Percentiles rank a stretch among this genome's conserved stretches.
These are phyloP conservation scores for Hypoxylon subgilvum DNA, from an alignment of 495 filamentous ascomycete species.

Conservation along the genomic window DNA sequence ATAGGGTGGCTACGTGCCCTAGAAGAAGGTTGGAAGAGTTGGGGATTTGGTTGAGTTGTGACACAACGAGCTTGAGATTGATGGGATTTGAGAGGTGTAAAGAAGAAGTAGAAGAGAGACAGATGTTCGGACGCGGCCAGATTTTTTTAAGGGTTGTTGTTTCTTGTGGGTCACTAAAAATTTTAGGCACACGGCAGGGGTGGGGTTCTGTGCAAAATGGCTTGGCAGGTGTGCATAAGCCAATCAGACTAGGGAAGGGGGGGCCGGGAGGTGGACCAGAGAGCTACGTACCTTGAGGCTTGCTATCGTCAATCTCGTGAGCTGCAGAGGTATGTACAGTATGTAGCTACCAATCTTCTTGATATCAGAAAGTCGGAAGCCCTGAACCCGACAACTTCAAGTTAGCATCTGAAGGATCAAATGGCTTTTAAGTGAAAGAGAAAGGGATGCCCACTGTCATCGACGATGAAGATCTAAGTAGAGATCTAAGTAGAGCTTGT, in stretches of 20 bases:
- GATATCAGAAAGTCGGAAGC: no score
- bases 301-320: slow-evolving; percentile 18
- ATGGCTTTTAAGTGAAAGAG: no score
- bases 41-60: slow-evolving; percentile 46
- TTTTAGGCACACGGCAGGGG: slow-evolving; percentile 39
- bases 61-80: slow-evolving; percentile 50
- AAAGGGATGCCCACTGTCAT: no score
- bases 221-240: slow-evolving; percentile 25
- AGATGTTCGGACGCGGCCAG: slow-evolving; percentile 48
- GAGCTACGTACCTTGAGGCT: slow-evolving; percentile 18
- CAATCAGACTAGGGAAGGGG: slow-evolving; percentile 6
- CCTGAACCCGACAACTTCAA: no score
- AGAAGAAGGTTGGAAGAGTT: slow-evolving; percentile 62
- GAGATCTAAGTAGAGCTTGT: neutral
- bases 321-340: no score
- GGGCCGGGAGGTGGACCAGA: neutral
- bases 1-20: slow-evolving; percentile 93
- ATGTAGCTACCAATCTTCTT: no score
- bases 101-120: slow-evolving; percentile 51
- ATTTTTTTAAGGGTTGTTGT: slow-evolving; percentile 59
- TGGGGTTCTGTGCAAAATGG: slow-evolving; percentile 25
- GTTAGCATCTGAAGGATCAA: no score
- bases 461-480: no score
- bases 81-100: slow-evolving; percentile 55
- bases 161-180: slow-evolving; percentile 45